phyloP scores from a whole-genome alignment of 768 basidiomycete genomes.

The Macrolepiota fuliginosa region DNA sequence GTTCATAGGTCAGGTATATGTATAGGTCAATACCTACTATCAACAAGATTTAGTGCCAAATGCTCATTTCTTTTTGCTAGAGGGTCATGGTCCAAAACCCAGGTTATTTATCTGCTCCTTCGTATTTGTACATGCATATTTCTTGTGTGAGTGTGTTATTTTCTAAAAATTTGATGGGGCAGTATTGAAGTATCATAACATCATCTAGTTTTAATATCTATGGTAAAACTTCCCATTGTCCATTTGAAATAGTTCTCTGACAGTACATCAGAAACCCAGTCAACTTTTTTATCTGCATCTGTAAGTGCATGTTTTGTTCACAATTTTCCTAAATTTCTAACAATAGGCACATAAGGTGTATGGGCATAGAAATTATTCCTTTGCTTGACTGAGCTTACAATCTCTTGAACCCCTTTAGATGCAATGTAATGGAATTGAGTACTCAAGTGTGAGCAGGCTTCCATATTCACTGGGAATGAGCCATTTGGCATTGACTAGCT shows the following conservation, averaged over 20 bases:
- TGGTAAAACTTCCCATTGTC: background rate
- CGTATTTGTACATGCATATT: background rate
- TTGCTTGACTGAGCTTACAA: background rate
- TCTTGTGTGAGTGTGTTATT: background rate
- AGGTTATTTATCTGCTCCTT: background rate
- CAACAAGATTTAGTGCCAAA: background rate
- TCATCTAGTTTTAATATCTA: background rate
- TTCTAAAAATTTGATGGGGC: background rate
- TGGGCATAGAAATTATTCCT: background rate
- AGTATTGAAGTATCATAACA: background rate
- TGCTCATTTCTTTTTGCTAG: background rate
- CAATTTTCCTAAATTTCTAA: background rate
- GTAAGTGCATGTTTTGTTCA: background rate
- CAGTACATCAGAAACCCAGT: background rate
- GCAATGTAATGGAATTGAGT: background rate
- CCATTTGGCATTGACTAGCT: background rate
- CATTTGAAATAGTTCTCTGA: background rate
- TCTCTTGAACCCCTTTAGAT: background rate
- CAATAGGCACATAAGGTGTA: background rate
- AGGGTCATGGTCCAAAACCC: background rate
- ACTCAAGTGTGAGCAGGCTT: background rate
- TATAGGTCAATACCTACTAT: background rate
- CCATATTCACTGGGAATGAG: background rate
- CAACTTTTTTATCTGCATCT: background rate
- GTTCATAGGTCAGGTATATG: background rate